Percentiles rank a stretch among this genome's conserved stretches.
phyloP scores from a whole-genome alignment of 75 land plant genomes.

The Cupressus sempervirens region DNA sequence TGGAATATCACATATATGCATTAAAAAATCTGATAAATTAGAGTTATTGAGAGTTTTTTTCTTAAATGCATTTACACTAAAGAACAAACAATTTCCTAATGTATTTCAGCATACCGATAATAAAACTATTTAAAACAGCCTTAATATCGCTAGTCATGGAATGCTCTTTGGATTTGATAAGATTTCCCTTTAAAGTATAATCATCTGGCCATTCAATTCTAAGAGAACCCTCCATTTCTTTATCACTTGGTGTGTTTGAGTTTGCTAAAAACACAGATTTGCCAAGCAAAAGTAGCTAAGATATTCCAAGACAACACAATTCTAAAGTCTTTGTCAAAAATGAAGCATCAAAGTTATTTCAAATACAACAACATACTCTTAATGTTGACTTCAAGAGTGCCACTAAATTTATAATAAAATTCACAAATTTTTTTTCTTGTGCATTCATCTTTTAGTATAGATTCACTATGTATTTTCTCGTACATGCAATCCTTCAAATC shows the following conservation, averaged over 20 bases:
- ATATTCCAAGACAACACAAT: slow-evolving; percentile 79
- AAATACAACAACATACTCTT: neutral
- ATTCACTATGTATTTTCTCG: slow-evolving; percentile 3
- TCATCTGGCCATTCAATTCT: slow-evolving; percentile 90
- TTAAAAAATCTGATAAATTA: neutral
- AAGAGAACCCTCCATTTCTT: slow-evolving; percentile 31
- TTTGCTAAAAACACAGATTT: slow-evolving; percentile 62
- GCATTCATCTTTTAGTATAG: neutral
- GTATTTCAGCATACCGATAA: slow-evolving; percentile 49
- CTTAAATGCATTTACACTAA: neutral
- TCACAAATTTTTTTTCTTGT: neutral
- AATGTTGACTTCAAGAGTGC: neutral
- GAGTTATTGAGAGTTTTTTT: neutral
- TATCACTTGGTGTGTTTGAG: slow-evolving; percentile 37
- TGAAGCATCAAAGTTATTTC: slow-evolving; percentile 3
- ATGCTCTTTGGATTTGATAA: slow-evolving; percentile 66
- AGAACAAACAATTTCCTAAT: neutral
- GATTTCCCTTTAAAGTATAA: slow-evolving; percentile 66
- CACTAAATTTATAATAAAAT: neutral
- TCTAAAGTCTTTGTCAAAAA: slow-evolving; percentile 81
- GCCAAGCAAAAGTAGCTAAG: slow-evolving; percentile 79
- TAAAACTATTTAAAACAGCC: slow-evolving; percentile 73
- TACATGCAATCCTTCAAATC: slow-evolving; percentile 94
- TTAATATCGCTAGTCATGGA: slow-evolving; percentile 76
- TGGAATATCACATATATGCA: neutral